phyloP scores from a whole-genome alignment of 257 asterid genomes.

The Asclepias syriaca region DNA sequence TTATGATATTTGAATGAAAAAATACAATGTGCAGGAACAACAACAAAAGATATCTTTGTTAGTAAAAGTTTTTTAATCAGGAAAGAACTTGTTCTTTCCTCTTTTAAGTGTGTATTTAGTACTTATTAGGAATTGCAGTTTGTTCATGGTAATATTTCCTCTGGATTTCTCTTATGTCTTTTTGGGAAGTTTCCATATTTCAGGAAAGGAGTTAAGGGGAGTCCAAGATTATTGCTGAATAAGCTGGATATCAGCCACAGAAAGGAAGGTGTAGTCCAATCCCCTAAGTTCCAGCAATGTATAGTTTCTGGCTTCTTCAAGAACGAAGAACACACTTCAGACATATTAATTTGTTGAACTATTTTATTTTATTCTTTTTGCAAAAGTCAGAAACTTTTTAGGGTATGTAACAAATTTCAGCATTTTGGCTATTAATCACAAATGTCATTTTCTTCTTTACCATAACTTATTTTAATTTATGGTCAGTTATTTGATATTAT shows the following conservation, averaged over 20 bases:
- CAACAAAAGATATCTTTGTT: neutral
- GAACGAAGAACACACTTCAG: neutral
- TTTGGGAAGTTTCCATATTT: neutral
- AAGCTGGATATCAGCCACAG: neutral
- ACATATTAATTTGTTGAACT: neutral
- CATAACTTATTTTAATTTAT: too few relatives aligned
- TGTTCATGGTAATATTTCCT: neutral
- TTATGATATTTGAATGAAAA: neutral
- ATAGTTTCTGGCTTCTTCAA: neutral
- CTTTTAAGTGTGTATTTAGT: too few relatives aligned
- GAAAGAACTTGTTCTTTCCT: neutral
- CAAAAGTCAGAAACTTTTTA: too few relatives aligned
- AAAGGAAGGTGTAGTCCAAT: neutral
- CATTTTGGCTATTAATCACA: too few relatives aligned
- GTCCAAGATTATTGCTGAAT: neutral
- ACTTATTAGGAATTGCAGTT: too few relatives aligned
- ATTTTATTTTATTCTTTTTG: too few relatives aligned
- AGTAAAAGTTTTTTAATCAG: neutral
- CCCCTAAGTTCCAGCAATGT: neutral
- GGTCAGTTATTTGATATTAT: too few relatives aligned
- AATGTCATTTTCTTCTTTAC: too few relatives aligned
- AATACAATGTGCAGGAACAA: neutral
- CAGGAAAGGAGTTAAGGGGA: neutral
- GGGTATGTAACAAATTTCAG: too few relatives aligned
- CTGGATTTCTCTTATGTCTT: neutral